Evolutionary conservation across 129 eudicot species (phyloP).

Genomic region (Erigeron canadensis): DNA sequence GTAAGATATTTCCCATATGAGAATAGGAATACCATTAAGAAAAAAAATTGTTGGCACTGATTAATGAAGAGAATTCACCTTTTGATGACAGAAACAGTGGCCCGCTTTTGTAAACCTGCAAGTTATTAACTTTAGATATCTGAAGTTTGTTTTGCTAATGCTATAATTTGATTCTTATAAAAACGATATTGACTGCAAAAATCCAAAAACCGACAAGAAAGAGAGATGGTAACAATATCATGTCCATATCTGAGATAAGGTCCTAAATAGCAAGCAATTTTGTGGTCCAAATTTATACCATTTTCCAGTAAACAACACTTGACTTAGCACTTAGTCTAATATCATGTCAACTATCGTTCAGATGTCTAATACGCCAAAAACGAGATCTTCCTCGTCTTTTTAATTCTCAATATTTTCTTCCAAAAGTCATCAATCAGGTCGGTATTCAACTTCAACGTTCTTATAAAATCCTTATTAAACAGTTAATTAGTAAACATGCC

Average conservation of each 20-base stretch:
- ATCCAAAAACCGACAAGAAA: not conserved
- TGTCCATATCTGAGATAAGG: too few species aligned
- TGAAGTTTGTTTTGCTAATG: not conserved
- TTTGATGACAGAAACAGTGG: constrained; percentile 84
- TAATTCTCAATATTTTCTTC: not conserved
- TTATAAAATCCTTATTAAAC: constrained; percentile 9
- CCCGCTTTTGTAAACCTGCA: constrained; percentile 91
- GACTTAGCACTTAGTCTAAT: too few species aligned
- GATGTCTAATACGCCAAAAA: not conserved
- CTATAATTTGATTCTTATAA: not conserved
- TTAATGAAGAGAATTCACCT: constrained; percentile 42
- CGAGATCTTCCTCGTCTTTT: not conserved
- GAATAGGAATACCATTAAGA: constrained; percentile 22
- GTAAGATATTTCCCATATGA: constrained; percentile 1
- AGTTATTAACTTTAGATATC: constrained; percentile 17
- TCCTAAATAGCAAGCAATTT: too few species aligned
- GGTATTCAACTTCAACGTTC: constrained; percentile 8
- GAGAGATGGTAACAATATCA: too few species aligned
- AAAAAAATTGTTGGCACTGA: not conserved
- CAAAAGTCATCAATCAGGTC: not conserved
- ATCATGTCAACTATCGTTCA: not conserved
- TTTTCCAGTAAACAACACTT: too few species aligned
- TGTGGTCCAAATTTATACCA: too few species aligned
- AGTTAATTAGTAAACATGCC: not conserved
- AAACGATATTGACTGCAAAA: not conserved